Evolutionary conservation across 805 yeast genomes (phyloP).

Genomic region (Cyberlindnera lachancei): DNA sequence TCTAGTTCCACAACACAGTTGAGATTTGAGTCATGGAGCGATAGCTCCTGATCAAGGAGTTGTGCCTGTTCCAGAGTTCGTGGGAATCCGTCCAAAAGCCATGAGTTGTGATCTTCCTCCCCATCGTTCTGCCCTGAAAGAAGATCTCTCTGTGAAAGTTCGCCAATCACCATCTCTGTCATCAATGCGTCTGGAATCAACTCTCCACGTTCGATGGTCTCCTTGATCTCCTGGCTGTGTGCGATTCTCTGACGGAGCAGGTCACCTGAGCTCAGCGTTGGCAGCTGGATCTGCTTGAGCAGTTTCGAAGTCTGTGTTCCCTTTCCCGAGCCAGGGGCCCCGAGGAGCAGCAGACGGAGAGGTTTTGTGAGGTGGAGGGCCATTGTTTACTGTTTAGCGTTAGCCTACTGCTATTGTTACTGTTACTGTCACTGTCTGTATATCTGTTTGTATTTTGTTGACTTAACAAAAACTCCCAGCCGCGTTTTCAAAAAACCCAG

Average conservation of each 20-base stretch:
- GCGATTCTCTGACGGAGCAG: conserved; percentile 63
- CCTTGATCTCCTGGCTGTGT: conserved; percentile 44
- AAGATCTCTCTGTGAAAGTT: conserved; percentile 38
- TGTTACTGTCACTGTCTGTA: too few species aligned
- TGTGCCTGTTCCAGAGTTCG: conserved; percentile 70
- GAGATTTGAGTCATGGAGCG: conserved; percentile 31
- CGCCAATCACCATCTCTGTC: conserved; percentile 47
- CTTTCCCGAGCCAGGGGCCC: conserved; percentile 96
- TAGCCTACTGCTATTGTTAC: too few species aligned
- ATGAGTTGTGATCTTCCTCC: too few species aligned
- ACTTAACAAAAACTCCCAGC: too few species aligned
- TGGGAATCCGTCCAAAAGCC: conserved; percentile 92
- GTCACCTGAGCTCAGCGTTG: conserved; percentile 78
- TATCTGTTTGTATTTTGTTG: too few species aligned
- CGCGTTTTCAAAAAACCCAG: too few species aligned
- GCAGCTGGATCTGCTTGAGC: conserved; percentile 40
- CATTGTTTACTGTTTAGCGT: background rate
- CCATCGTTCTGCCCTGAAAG: conserved; percentile 27
- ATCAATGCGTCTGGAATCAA: conserved; percentile 70
- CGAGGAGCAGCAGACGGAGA: conserved; percentile 63
- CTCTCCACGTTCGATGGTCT: conserved; percentile 52
- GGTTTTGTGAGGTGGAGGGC: conserved; percentile 25
- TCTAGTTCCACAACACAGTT: conserved; percentile 80
- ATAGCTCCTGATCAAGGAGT: conserved; percentile 40
- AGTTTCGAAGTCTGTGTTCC: conserved; percentile 79